Conservation (phyloP, 345 rosid genomes). For the Citrus trifoliata region DNA sequence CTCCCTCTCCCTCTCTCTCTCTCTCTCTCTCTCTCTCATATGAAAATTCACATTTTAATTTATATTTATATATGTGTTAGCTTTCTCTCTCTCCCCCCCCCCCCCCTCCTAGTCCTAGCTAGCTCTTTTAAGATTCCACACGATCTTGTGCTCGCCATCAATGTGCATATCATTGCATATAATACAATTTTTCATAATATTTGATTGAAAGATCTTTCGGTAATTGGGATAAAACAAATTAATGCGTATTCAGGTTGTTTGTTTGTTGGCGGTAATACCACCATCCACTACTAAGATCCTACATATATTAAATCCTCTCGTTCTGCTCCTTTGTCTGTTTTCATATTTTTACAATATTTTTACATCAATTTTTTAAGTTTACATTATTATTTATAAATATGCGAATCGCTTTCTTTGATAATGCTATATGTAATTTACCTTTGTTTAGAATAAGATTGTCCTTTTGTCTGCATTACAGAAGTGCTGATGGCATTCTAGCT, state of each 20-base stretch:
- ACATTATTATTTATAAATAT: not conserved
- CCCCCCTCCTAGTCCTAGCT: not conserved
- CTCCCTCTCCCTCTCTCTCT: not conserved
- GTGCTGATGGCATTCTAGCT: conserved; percentile 21
- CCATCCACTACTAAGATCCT: conserved; percentile 11
- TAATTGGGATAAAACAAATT: conserved; percentile 20
- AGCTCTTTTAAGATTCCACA: conserved; percentile 25
- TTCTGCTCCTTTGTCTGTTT: conserved; percentile 14
- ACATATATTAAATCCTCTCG: not conserved
- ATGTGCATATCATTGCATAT: conserved; percentile 7
- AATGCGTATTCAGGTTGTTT: conserved; percentile 19
- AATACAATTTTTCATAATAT: not conserved
- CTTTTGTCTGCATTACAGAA: conserved; percentile 31
- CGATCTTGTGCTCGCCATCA: conserved; percentile 31
- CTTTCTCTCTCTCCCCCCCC: not conserved
- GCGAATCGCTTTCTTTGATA: conserved; percentile 24
- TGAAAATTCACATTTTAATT: not conserved
- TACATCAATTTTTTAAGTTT: not conserved
- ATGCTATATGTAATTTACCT: conserved; percentile 23
- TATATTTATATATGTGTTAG: not conserved
- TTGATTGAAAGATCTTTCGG: conserved; percentile 18
- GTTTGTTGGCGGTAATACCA: conserved; percentile 17
- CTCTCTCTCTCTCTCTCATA: not conserved
- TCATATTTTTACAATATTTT: not conserved
- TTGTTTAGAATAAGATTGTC: conserved; percentile 26